Conservation (phyloP, 352 stramenopile species). For the Phytophthora boehmeriae region DNA sequence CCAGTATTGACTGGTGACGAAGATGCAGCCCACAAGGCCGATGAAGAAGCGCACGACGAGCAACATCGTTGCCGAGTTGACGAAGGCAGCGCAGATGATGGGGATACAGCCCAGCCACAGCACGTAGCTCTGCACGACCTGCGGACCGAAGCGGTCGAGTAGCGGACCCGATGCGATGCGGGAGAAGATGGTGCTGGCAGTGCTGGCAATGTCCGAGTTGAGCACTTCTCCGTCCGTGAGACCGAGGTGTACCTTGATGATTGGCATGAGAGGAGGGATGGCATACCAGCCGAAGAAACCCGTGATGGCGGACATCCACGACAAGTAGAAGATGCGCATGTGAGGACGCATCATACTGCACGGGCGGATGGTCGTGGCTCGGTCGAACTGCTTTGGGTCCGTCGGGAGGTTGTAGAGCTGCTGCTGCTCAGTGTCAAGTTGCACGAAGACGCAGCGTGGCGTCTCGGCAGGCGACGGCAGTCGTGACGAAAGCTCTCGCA, state of each 20-base stretch:
- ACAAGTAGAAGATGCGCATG: constrained; percentile 95
- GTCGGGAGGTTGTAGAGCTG: constrained; percentile 55
- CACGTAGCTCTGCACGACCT: constrained; percentile 81
- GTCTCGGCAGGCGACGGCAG: constrained; percentile 26
- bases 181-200: constrained; percentile 92
- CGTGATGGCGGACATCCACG: constrained; percentile 92
- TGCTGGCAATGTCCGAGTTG: constrained; percentile 93
- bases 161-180: constrained; percentile 92
- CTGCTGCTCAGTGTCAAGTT: constrained; percentile 16
- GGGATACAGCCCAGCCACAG: constrained; percentile 88
- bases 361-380: constrained; percentile 79
- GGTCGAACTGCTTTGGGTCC: constrained; percentile 63
- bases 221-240: constrained; percentile 89
- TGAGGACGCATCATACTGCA: constrained; percentile 87
- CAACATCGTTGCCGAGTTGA: constrained; percentile 76
- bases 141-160: constrained; percentile 92
- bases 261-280: constrained; percentile 93
- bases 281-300: constrained; percentile 96
- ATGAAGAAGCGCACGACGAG: constrained; percentile 95
- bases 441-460: constrained; percentile 22
- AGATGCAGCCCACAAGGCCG: constrained; percentile 93
- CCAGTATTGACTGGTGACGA: constrained; percentile 96
- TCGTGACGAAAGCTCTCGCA: constrained; percentile 22
- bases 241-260: constrained; percentile 87
- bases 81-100: constrained; percentile 86